These are phyloP conservation scores for Pseudogymnoascus sp. DNA, from an alignment of 2,329 filamentous ascomycete species.

Conservation along the genomic window DNA sequence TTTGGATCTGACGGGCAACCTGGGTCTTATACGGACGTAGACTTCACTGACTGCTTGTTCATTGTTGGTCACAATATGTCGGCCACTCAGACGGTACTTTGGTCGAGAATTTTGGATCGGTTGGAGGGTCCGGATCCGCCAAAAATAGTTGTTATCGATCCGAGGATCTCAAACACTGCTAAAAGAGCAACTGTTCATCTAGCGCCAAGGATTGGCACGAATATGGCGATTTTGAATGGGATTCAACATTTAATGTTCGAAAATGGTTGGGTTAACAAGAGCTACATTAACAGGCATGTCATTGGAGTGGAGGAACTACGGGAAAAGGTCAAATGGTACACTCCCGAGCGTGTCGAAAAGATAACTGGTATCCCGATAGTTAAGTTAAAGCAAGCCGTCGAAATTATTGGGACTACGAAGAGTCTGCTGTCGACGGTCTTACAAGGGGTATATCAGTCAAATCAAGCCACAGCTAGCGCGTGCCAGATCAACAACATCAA, in stretches of 20 bases:
- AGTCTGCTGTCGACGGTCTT: conserved; percentile 32
- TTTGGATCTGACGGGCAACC: conserved; percentile 34
- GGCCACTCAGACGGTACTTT: conserved; percentile 32
- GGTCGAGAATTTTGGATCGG: conserved; percentile 31
- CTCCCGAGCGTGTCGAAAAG: conserved; percentile 27
- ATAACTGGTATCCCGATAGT: conserved; percentile 30
- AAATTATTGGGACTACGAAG: conserved; percentile 28
- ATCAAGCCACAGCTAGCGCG: conserved; percentile 34
- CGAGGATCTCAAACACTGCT: conserved; percentile 29
- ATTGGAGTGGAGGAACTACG: conserved; percentile 26
- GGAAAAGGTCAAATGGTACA: conserved; percentile 27
- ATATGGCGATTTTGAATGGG: conserved; percentile 32
- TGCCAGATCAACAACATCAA: conserved; percentile 37
- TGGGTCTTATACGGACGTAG: conserved; percentile 32
- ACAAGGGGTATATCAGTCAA: conserved; percentile 35
- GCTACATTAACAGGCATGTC: conserved; percentile 27
- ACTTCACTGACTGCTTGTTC: conserved; percentile 32
- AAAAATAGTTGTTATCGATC: conserved; percentile 31
- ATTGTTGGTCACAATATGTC: conserved; percentile 33
- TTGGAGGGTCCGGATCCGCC: conserved; percentile 31
- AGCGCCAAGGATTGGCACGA: conserved; percentile 31
- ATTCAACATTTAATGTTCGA: conserved; percentile 32
- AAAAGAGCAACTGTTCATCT: conserved; percentile 31
- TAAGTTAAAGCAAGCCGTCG: conserved; percentile 28
- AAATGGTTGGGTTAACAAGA: conserved; percentile 30